These are phyloP conservation scores for Cajanus cajan DNA, from an alignment of 306 rosid species.

Conservation along the genomic window DNA sequence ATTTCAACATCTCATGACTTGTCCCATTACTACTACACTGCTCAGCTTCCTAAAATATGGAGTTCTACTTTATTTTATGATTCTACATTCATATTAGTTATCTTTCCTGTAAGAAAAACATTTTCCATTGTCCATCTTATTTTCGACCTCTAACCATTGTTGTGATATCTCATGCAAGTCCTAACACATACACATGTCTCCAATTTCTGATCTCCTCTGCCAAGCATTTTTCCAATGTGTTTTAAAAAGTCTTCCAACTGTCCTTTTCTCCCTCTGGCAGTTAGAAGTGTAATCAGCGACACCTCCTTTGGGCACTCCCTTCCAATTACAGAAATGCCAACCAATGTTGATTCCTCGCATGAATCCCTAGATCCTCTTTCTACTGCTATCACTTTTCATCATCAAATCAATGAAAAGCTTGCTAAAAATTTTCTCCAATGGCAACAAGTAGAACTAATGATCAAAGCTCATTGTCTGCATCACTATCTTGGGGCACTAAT, in stretches of 20 bases:
- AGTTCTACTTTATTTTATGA: not conserved
- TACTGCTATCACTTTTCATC: no score
- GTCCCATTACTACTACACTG: not conserved
- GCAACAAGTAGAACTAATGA: not conserved
- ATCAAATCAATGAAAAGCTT: not conserved
- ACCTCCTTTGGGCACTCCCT: no score
- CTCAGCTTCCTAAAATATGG: not conserved
- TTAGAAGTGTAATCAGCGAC: not conserved
- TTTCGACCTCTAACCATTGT: not conserved
- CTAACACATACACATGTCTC: not conserved
- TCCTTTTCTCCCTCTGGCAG: not conserved
- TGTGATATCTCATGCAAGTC: not conserved
- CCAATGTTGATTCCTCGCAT: no score
- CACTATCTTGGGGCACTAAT: not conserved
- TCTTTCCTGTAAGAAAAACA: not conserved
- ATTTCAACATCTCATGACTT: not conserved
- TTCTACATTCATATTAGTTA: not conserved
- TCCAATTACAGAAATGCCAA: no score
- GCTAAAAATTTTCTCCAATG: no score
- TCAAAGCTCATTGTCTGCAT: not conserved
- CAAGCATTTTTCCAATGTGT: not conserved
- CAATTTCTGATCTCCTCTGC: not conserved
- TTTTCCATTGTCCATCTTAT: not conserved
- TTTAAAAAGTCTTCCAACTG: not conserved
- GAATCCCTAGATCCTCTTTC: no score